Evolutionary conservation across 163 green algal species (phyloP), one percentile per base, ranked within the genome.

Genomic region (Coccomyxa subellipsoidea): DNA sequence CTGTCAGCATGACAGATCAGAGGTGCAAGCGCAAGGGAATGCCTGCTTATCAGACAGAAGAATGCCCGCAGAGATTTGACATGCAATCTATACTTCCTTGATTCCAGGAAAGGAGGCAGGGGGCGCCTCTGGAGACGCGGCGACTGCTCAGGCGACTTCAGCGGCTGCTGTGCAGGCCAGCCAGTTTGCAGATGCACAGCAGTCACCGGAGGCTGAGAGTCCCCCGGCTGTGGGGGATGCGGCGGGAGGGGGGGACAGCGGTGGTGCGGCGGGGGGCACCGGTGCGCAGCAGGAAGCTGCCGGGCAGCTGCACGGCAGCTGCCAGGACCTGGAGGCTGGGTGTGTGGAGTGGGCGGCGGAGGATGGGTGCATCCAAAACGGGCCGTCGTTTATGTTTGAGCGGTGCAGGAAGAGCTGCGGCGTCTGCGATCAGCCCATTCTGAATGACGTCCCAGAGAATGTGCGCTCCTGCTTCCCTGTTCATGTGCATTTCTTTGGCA

Each of bases 331-430:
- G 66, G 66, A 73, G 66, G 66, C 21, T 8, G 66, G 66, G 29
- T 73, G 66, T 23, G 27, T 34, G 21, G 66, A 32, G 29, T 73
- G 66, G 66, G 66, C 66, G n/a, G 66, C 27, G 1, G 66, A 73
- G 27, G 66, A 73, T 23, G 66, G 66, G 10, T 73, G 66, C 66
- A 73, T 73, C 66, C 66, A 73, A 8, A 27, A 32, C 10, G 66
- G 82, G 38, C n/a, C 66, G 29, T 32, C 66, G 21, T 89, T 81
- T 75, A 91, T 89, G 87, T 82, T 80, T 29, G 53, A 79, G 2
- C 78, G 76, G 53, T 91, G 87, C 53, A 21, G 37, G 32, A 37
- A 23, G 5, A 69, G 54, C 35, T 91, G 87, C 78, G 76, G 79
- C 23, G 69, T 82, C 7, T 91, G 87, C 84, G 59, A 78, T 15